A percentile compares a stretch with the other conserved stretches of the same genome.
Evolutionary conservation across 2,329 filamentous ascomycete genomes (phyloP).

Genomic region (Stagonosporopsis cucurbitacearum): DNA sequence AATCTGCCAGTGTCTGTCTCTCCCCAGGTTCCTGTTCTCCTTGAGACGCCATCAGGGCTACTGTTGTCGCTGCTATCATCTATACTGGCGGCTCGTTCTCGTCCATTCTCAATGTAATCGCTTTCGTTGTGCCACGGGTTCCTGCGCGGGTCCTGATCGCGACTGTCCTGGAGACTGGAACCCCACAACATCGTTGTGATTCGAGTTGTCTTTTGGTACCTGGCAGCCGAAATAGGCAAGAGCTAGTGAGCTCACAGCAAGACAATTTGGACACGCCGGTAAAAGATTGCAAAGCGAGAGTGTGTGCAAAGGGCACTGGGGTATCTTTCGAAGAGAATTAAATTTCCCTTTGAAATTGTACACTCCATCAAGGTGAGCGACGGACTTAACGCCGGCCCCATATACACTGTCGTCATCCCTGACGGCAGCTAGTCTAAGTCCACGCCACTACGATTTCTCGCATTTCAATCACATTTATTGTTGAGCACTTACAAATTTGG

Average conservation of each 20-base stretch:
- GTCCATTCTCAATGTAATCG: constrained; percentile 26
- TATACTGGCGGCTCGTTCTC: constrained; percentile 23
- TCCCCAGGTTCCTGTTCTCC: constrained; percentile 63
- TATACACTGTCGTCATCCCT: constrained; percentile 16
- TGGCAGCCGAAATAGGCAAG: neutral
- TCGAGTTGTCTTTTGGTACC: neutral
- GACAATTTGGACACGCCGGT: neutral
- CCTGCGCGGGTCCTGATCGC: constrained; percentile 32
- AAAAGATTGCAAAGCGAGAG: neutral
- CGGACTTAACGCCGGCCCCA: constrained; percentile 16
- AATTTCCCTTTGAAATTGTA: neutral
- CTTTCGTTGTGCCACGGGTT: constrained; percentile 48
- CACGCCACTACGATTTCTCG: constrained; percentile 12
- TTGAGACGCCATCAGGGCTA: constrained; percentile 30
- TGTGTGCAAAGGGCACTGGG: neutral
- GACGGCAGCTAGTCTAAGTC: constrained; percentile 6
- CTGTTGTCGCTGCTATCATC: constrained; percentile 27
- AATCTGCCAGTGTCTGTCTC: constrained; percentile 64
- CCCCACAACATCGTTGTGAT: constrained; percentile 31
- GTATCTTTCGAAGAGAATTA: neutral
- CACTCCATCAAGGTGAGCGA: neutral
- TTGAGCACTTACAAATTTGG: constrained; percentile 2
- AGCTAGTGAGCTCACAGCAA: neutral
- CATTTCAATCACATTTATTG: constrained; percentile 5
- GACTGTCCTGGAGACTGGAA: constrained; percentile 22